Evolutionary conservation across 2,329 filamentous ascomycete genomes (phyloP), one percentile per base, ranked within the genome.

Genomic region (Trichophaea hybrida): DNA sequence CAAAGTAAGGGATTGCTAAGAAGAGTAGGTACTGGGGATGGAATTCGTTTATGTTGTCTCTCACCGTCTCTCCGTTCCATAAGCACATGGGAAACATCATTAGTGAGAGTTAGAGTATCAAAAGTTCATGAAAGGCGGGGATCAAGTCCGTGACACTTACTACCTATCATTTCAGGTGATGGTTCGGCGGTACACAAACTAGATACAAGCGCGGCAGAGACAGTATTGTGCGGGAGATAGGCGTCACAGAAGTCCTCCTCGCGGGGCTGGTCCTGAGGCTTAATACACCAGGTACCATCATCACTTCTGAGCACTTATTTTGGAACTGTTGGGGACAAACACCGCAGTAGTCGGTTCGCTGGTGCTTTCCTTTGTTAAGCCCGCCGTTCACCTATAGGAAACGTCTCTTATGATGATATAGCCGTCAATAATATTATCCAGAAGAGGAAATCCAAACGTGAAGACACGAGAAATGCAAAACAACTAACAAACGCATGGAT

Each of bases 401-500:
- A 24, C 24, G 24, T 24, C 24, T 24, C 3, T 24, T 24, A 24
- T 24, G 24, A 24, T 24, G 24, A 24, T 24, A 24, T 24, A 24
- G 24, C 24, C 24, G 24, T 24, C 24, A 24, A 24, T 24, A 24
- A 24, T 24, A 24, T 24, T 12, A 12, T 43, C 38, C 38, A 12
- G 38, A 50, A n/a, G 46, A 50, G 46, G 46, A 50, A 50, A 50
- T 24, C 46, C 10, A 31, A 50, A 50, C 12, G 46, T 31, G 46
- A 50, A 50, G 10, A 31, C 12, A 24, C 12, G 1, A 43, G 34
- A 43, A 57, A 52, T 53, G 40, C 61, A 60, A 64, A 64, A 64
- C 62, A 59, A 58, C 61, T 50, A 60, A 59, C 63, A 65, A 65
- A 65, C 63, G 63, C 63, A 62, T 49, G 53, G 55, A 60, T 61